Evolutionary conservation across 1,284 basidiomycete genomes (phyloP).

Genomic region (Fomitopsis palustris): DNA sequence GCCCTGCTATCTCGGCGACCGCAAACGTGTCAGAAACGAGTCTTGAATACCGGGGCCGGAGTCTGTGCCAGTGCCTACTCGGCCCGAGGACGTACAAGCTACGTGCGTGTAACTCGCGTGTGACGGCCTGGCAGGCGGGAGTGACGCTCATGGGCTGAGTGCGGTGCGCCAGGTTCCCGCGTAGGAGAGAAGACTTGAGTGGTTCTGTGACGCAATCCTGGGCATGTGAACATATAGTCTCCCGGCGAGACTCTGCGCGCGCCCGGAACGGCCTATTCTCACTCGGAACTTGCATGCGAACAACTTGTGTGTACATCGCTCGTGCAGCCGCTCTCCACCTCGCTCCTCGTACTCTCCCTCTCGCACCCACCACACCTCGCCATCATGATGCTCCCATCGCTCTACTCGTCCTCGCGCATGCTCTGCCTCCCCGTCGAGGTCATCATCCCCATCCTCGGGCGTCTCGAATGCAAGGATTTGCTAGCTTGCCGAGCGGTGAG

Average conservation of each 20-base stretch:
- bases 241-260: neutral
- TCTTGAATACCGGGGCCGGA: neutral
- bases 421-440: conserved; percentile 24
- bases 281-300: neutral
- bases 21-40: too few relatives aligned
- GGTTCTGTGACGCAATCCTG: neutral
- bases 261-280: neutral
- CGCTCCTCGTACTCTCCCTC: neutral
- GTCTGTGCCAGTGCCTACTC: neutral
- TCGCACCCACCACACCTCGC: neutral
- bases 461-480: conserved; percentile 20
- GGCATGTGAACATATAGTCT: neutral
- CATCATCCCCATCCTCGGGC: conserved; percentile 21
- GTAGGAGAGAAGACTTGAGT: neutral
- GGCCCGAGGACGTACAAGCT: neutral
- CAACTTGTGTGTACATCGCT: neutral
- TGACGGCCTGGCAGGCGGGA: neutral
- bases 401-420: neutral
- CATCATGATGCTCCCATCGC: conserved; percentile 1
- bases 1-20: too few relatives aligned
- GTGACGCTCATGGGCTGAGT: neutral
- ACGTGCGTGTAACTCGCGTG: neutral
- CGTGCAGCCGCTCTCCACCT: neutral
- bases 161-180: neutral
- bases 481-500: conserved; percentile 21